Evolutionary conservation across 192 early-diverging fungal species (phyloP), one percentile per base, ranked within the genome.

Genomic region (Mortierella hygrophila): DNA sequence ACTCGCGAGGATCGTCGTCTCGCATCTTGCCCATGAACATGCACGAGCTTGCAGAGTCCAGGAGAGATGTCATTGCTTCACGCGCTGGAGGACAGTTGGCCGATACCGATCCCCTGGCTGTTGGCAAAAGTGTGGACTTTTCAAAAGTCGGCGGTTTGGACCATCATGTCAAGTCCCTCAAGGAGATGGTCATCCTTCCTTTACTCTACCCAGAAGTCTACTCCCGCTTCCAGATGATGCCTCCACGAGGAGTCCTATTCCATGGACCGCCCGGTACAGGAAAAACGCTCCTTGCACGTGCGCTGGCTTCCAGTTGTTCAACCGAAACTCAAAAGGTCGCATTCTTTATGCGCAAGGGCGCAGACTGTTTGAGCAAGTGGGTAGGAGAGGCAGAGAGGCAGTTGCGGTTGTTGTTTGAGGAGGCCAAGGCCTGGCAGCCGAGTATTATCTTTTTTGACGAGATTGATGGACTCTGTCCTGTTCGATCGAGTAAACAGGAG

Each of bases 381-480:
- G 94, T 95, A 26, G 95, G 94, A 6, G 94, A 95, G 55, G 90
- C 91, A 16, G 95, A 96, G 73, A 82, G 93, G 69, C 93, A 94
- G 60, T 82, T 96, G 37, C 81, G 91, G 37, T 70, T 93, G 46
- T 78, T 96, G 11, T 96, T 96, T 81, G 94, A 95, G 40, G 89
- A 95, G 68, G 95, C 95, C 23, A 90, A 91, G 73, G 90, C 91
- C 5, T 92, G 88, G 82, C 93, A 96, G 72, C 95, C 94, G 0
- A 86, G 88, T 42, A 94, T 96, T 72, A 96, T 96, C 21, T 96
- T 96, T 78, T 96, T 96, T 84, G 95, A 96, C 77, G 95, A 96
- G 84, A 95, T 96, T 81, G 95, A 96, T 72, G 95, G 95, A 16
- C 87, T 95, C 32, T 94, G 93, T 38, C 94, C 94, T 18, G 93